Conservation (phyloP, 345 rosid species). For the Boechera retrofracta region DNA sequence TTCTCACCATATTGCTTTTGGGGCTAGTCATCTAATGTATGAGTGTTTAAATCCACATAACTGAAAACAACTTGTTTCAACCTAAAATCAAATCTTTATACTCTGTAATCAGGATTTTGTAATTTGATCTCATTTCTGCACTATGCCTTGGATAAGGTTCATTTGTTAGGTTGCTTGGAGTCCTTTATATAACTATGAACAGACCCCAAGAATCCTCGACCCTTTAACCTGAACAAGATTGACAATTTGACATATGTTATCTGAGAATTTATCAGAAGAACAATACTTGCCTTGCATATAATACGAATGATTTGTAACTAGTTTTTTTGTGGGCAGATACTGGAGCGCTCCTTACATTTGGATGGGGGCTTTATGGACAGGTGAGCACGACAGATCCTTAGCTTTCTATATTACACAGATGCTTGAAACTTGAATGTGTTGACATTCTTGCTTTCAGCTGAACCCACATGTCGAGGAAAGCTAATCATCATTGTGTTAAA, state of each 20-base stretch:
- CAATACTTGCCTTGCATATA: constrained; percentile 1
- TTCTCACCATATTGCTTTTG: constrained; percentile 22
- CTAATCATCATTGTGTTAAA: constrained; percentile 25
- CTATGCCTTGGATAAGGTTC: neutral
- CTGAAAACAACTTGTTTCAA: constrained; percentile 9
- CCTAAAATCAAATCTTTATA: neutral
- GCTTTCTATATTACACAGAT: constrained; percentile 15
- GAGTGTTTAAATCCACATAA: neutral
- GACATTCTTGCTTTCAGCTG: constrained; percentile 17
- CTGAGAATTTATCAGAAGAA: neutral
- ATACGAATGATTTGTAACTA: constrained; percentile 5
- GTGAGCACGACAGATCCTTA: constrained; percentile 50
- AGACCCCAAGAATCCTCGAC: neutral
- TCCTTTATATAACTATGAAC: neutral
- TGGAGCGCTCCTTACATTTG: constrained; percentile 94
- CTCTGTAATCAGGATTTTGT: constrained; percentile 1
- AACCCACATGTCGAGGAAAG: neutral
- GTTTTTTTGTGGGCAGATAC: constrained; percentile 67
- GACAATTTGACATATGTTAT: neutral
- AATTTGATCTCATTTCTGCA: neutral
- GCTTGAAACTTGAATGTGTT: constrained; percentile 24
- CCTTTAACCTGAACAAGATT: constrained; percentile 21
- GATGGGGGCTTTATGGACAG: constrained; percentile 99
- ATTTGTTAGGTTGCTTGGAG: constrained; percentile 10
- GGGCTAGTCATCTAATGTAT: neutral